phyloP scores from a whole-genome alignment of 2,329 filamentous ascomycete species.

The Thielaviopsis cerberus region DNA sequence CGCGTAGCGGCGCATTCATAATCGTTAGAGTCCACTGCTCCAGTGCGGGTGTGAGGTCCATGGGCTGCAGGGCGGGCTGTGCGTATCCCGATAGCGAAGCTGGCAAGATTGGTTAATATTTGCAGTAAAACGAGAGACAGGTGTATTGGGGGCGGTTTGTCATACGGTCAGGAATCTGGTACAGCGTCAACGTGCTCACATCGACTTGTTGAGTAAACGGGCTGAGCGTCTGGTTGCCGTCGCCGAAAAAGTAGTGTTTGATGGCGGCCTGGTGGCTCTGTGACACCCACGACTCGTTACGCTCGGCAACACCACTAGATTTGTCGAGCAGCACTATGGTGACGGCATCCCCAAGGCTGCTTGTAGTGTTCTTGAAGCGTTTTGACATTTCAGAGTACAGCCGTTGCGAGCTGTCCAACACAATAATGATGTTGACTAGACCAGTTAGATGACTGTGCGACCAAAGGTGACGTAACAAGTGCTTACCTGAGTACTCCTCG shows the following conservation, averaged over 20 bases:
- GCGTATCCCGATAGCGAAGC: slow-evolving; percentile 18
- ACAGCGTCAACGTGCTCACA: slow-evolving; percentile 56
- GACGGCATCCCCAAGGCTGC: slow-evolving; percentile 46
- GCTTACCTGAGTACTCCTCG: slow-evolving; percentile 32
- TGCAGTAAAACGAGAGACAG: not conserved
- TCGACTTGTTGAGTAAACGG: slow-evolving; percentile 75
- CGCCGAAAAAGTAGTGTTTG: slow-evolving; percentile 88
- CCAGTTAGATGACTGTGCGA: not conserved
- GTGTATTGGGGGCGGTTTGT: not conserved
- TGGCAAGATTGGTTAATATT: too few species aligned
- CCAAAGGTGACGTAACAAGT: not conserved
- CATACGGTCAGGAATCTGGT: slow-evolving; percentile 44
- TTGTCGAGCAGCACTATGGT: slow-evolving; percentile 63
- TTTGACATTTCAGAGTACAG: slow-evolving; percentile 57
- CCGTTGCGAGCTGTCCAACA: slow-evolving; percentile 54
- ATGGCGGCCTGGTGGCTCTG: slow-evolving; percentile 57
- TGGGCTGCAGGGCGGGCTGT: slow-evolving; percentile 35
- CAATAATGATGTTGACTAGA: slow-evolving; percentile 59
- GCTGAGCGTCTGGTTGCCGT: slow-evolving; percentile 54
- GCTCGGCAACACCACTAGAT: slow-evolving; percentile 66
- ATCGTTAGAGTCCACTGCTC: slow-evolving; percentile 72
- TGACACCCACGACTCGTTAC: slow-evolving; percentile 57
- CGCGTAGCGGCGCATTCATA: slow-evolving; percentile 54
- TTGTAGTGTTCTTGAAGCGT: slow-evolving; percentile 41
- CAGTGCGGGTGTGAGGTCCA: slow-evolving; percentile 48